Evolutionary conservation across 192 early-diverging fungal species (phyloP).

Genomic region (Thamnidium elegans): DNA sequence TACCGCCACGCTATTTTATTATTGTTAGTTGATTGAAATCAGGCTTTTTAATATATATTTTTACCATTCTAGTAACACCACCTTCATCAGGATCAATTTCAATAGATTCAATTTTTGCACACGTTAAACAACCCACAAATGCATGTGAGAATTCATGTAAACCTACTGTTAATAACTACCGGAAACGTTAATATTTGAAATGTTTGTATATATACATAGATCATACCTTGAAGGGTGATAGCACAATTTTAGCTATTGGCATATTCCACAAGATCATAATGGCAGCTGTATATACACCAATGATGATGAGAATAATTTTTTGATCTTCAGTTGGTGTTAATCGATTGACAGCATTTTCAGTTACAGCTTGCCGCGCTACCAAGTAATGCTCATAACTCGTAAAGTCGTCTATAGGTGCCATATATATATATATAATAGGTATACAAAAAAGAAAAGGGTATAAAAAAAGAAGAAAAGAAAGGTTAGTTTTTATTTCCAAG

Average conservation of each 20-base stretch:
- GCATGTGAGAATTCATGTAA: constrained; percentile 97
- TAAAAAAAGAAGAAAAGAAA: not conserved
- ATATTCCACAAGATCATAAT: constrained; percentile 85
- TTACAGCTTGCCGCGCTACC: constrained; percentile 34
- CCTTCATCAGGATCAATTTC: constrained; percentile 92
- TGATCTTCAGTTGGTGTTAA: constrained; percentile 38
- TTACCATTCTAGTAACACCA: constrained; percentile 77
- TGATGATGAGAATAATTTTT: constrained; percentile 42
- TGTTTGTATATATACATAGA: not conserved
- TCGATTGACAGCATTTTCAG: constrained; percentile 19
- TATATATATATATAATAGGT: not conserved
- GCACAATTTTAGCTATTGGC: constrained; percentile 76
- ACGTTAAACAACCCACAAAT: constrained; percentile 79
- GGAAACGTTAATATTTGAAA: not conserved
- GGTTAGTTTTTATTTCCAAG: not conserved
- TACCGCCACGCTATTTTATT: constrained; percentile 61
- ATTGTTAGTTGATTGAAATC: not conserved
- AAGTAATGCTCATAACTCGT: constrained; percentile 29
- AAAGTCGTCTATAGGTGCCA: constrained; percentile 22
- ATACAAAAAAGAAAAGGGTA: not conserved
- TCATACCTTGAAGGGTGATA: constrained; percentile 91
- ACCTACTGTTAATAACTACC: constrained; percentile 80
- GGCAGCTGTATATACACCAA: constrained; percentile 63
- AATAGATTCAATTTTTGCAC: constrained; percentile 85
- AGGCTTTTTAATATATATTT: not conserved